A percentile compares a stretch with the other conserved stretches of the same genome.
Conservation (phyloP, 768 basidiomycete genomes). For the Coprinopsis cinerea region DNA sequence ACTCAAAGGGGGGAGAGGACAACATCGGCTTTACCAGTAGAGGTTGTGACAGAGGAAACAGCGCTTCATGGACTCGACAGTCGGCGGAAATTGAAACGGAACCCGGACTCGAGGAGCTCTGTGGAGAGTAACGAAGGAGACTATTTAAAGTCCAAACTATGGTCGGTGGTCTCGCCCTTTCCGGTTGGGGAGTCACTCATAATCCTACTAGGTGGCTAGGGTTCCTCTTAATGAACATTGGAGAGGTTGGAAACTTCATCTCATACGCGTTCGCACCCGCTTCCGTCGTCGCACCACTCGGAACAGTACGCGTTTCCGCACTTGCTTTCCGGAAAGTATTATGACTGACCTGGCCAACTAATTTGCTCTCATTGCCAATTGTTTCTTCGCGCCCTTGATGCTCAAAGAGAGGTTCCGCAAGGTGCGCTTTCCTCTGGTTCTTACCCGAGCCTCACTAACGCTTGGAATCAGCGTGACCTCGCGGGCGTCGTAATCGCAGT, state of each 20-base stretch:
- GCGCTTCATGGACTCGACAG: slow-evolving; percentile 20
- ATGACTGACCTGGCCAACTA: slow-evolving; percentile 6
- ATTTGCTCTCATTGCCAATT: slow-evolving; percentile 95
- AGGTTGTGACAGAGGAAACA: slow-evolving; percentile 35
- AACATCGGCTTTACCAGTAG: slow-evolving; percentile 30
- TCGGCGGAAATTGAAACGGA: slow-evolving; percentile 17
- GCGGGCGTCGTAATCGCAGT: slow-evolving; percentile 77
- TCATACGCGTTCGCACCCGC: slow-evolving; percentile 89
- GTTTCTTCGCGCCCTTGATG: slow-evolving; percentile 85
- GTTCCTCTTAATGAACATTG: slow-evolving; percentile 83
- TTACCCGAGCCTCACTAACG: slow-evolving; percentile 14
- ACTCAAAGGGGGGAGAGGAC: slow-evolving; percentile 14
- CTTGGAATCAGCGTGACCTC: slow-evolving; percentile 61
- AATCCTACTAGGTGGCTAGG: slow-evolving; percentile 92
- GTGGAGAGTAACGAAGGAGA: slow-evolving; percentile 54
- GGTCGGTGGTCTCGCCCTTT: too few relatives aligned
- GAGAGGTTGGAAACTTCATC: slow-evolving; percentile 87
- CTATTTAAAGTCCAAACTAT: slow-evolving; percentile 81
- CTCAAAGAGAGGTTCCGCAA: slow-evolving; percentile 78
- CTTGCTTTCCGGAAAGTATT: slow-evolving; percentile 10
- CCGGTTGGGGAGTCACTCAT: too few relatives aligned
- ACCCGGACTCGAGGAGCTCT: slow-evolving; percentile 14
- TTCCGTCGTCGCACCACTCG: slow-evolving; percentile 90
- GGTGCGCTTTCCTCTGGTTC: slow-evolving; percentile 31
- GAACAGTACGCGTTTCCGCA: slow-evolving; percentile 58